Conservation (phyloP, 176 grass and related monocot genomes). For the Carex scoparia region DNA sequence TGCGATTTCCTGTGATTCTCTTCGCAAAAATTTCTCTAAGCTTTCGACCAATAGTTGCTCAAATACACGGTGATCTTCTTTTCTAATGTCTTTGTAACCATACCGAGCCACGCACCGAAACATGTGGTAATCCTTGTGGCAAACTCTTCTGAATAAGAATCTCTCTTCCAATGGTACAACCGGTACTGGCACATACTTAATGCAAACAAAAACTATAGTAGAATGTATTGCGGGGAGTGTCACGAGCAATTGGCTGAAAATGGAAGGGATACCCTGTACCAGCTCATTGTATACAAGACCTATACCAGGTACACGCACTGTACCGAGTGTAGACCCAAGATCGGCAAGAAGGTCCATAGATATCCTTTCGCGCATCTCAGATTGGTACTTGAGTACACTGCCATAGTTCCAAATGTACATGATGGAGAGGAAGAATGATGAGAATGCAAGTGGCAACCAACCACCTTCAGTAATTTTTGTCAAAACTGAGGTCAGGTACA, state of each 20-base stretch:
- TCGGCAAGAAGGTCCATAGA: conserved; percentile 74
- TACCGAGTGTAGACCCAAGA: conserved; percentile 80
- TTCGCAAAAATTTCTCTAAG: conserved; percentile 76
- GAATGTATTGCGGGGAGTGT: conserved; percentile 86
- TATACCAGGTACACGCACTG: conserved; percentile 78
- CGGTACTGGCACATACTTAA: conserved; percentile 80
- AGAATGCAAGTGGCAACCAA: conserved; percentile 85
- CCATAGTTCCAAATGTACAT: conserved; percentile 99
- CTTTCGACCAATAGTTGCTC: conserved; percentile 73
- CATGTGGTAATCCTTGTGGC: conserved; percentile 85
- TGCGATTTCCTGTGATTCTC: conserved; percentile 66
- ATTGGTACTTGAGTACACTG: conserved; percentile 92
- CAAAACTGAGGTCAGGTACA: conserved; percentile 79
- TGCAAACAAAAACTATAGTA: conserved; percentile 90
- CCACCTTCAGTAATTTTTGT: conserved; percentile 90
- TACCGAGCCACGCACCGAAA: conserved; percentile 87
- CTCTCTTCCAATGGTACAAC: conserved; percentile 74
- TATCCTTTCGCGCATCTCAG: conserved; percentile 93
- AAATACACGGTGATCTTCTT: conserved; percentile 75
- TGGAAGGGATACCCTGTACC: conserved; percentile 87
- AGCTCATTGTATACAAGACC: conserved; percentile 96
- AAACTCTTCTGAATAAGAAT: conserved; percentile 88
- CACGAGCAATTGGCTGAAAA: conserved; percentile 77
- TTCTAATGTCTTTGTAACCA: conserved; percentile 92
- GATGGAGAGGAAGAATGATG: conserved; percentile 67